Conservation (phyloP, 2,329 filamentous ascomycete species). For the Karstenula rhodostoma region DNA sequence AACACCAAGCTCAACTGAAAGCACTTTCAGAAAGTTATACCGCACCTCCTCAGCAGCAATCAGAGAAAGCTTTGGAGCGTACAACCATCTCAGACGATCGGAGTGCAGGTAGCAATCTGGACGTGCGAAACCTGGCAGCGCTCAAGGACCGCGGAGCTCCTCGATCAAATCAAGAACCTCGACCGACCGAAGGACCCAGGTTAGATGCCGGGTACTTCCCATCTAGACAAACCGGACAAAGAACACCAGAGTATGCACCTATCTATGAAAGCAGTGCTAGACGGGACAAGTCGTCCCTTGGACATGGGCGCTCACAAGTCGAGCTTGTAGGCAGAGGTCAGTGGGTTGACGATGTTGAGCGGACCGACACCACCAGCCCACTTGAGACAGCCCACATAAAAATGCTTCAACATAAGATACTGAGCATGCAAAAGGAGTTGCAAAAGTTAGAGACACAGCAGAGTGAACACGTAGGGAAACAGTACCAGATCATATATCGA, state of each 20-base stretch:
- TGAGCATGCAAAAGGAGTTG: conserved; percentile 9
- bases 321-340: background rate
- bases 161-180: background rate
- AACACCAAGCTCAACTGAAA: no score
- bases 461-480: background rate
- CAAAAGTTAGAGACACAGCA: conserved; percentile 4
- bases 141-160: conserved; percentile 7
- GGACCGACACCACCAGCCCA: background rate
- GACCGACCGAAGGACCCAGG: no score
- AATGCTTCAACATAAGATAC: conserved; percentile 5
- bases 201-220: no score
- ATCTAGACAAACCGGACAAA: no score
- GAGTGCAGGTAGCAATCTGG: conserved; percentile 19
- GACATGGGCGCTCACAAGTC: background rate
- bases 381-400: background rate
- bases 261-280: no score
- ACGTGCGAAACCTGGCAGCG: conserved; percentile 17
- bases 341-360: background rate
- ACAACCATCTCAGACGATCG: conserved; percentile 25
- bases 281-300: no score
- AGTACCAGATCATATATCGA: conserved; percentile 18
- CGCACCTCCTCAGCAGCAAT: background rate
- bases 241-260: no score
- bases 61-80: conserved; percentile 1
- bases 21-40: no score